phyloP scores from a whole-genome alignment of 441 rosid genomes.

The Erysimum cheiri region DNA sequence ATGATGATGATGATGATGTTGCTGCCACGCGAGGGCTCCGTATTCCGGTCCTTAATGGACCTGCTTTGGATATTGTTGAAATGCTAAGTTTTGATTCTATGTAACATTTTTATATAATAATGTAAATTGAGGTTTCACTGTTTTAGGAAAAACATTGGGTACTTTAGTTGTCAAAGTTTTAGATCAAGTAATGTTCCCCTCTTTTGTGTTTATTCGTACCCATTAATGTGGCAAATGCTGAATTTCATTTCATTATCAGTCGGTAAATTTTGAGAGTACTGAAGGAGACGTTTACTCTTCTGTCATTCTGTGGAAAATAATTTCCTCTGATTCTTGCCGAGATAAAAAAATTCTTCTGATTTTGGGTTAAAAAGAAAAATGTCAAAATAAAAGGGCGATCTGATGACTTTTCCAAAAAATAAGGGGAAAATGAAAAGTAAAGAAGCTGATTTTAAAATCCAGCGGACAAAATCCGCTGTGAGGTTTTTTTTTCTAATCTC shows the following conservation, averaged over 20 bases:
- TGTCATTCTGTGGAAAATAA: not conserved
- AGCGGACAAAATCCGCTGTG: conserved; percentile 37
- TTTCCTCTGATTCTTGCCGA: no score
- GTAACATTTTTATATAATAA: conserved; percentile 33
- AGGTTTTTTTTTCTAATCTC: conserved; percentile 22
- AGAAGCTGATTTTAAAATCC: conserved; percentile 34
- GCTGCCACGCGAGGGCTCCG: not conserved
- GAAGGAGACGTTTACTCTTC: not conserved
- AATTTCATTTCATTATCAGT: not conserved
- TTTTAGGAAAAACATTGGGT: not conserved
- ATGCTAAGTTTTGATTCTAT: conserved; percentile 33
- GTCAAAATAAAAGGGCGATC: conserved; percentile 2
- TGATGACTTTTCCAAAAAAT: conserved; percentile 26
- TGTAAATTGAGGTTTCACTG: conserved; percentile 29
- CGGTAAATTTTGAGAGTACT: not conserved
- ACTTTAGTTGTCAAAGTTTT: not conserved
- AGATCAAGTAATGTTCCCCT: not conserved
- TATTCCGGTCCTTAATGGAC: conserved; percentile 15
- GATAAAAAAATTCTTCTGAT: not conserved
- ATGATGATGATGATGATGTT: not conserved
- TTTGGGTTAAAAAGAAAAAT: not conserved
- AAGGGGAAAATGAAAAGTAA: conserved; percentile 10
- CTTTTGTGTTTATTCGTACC: not conserved
- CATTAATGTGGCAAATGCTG: not conserved
- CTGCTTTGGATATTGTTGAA: conserved; percentile 28